Conservation (phyloP, 495 filamentous ascomycete species). For the Apodospora peruviana region DNA sequence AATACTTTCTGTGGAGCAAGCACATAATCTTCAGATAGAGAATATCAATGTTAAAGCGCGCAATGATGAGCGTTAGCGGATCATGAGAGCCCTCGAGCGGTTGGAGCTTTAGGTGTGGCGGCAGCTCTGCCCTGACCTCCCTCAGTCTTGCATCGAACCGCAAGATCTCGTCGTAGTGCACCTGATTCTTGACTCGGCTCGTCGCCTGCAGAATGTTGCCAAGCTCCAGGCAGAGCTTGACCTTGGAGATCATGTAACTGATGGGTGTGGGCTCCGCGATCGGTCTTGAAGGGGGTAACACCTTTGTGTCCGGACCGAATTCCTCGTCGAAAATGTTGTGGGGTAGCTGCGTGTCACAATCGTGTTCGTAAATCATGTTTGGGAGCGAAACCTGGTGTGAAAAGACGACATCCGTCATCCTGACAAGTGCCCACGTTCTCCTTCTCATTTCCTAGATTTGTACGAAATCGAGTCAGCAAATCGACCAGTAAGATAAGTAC, state of each 20-base stretch:
- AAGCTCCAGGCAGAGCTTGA: conserved; percentile 54
- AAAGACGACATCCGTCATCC: conserved; percentile 76
- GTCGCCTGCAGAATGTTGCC: conserved; percentile 49
- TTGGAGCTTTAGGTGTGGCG: conserved; percentile 63
- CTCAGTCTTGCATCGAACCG: conserved; percentile 68
- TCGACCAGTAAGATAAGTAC: background rate
- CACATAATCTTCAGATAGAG: conserved; percentile 77
- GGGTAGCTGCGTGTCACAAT: conserved; percentile 82
- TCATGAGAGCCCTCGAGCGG: conserved; percentile 69
- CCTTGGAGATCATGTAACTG: conserved; percentile 82
- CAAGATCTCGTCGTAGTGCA: conserved; percentile 75
- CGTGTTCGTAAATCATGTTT: conserved; percentile 75
- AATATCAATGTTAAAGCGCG: conserved; percentile 73
- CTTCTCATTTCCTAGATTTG: conserved; percentile 69
- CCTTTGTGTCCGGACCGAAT: conserved; percentile 71
- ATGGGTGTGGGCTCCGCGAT: conserved; percentile 75
- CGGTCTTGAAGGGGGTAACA: conserved; percentile 69
- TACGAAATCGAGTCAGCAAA: conserved; percentile 2
- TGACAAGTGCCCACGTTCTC: conserved; percentile 80
- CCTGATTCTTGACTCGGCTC: conserved; percentile 40
- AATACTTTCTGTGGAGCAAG: conserved; percentile 80
- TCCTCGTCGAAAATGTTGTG: conserved; percentile 94
- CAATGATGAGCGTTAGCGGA: conserved; percentile 71
- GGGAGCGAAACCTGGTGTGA: conserved; percentile 86
- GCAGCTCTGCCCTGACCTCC: conserved; percentile 58